Evolutionary conservation across 768 basidiomycete species (phyloP), one percentile per base, ranked within the genome.

Genomic region (Boletus rubroflammeus): DNA sequence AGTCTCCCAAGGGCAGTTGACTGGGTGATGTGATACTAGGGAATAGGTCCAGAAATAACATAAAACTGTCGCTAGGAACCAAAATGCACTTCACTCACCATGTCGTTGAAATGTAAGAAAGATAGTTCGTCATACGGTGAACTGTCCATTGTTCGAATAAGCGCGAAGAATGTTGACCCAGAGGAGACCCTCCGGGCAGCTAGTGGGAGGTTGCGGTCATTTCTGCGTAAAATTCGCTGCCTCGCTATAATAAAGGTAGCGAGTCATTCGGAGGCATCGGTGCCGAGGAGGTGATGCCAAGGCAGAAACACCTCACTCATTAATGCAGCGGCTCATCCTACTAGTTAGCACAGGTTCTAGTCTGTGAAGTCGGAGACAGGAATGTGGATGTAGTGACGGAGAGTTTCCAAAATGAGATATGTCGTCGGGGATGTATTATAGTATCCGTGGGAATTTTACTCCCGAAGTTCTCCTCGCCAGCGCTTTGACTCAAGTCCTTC

Each of bases 331-430:
- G 13, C 0, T 17, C 23, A 17, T 28, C 35, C 15, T 39, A 10
- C 5, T 40, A 5, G 14, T 34, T 44, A 17, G 26, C 7, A n/a
- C 14, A 5, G 1, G 15, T n/a, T 34, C 19, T 8, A 23, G 40
- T 42, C 8, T 47, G 29, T 1, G 10, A 29, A 25, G 3, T 11
- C 23, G 13, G 23, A 9, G 11, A 26, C 6, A 13, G 17, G 36
- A 26, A 21, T 1, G 13, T 35, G 32, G 17, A 11, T 11, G n/a
- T 17, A 5, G 15, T 38, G 36, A 5, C 23, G 29, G 62, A 61
- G 64, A 45, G 26, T 50, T 66, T 56, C 65, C 50, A 50, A 45
- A 67, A 54, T 13, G 14, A 40, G 65, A 55, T 50, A 58, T 67
- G 59, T 65, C 32, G 38, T 54, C 65, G 64, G 64, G 2, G 39